These are phyloP conservation scores for Hypoxylon perforatum DNA, from an alignment of 495 filamentous ascomycete species.

Conservation along the genomic window DNA sequence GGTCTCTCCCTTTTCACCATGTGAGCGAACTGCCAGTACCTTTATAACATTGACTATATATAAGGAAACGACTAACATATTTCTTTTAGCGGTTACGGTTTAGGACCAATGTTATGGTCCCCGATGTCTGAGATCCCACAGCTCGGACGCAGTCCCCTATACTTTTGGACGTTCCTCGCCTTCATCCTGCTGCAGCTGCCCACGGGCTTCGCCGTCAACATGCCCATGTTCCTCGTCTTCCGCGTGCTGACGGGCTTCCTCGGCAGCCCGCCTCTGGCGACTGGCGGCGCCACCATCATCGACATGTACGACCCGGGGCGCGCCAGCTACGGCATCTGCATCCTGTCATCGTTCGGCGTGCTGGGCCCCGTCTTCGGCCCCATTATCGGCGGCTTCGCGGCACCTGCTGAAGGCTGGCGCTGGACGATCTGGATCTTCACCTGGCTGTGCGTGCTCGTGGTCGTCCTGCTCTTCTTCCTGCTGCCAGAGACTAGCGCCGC, in stretches of 20 bases:
- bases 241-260: conserved; percentile 39
- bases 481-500: conserved; percentile 49
- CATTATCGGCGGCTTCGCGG: conserved; percentile 54
- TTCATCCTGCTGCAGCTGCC: conserved; percentile 44
- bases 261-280: conserved; percentile 38
- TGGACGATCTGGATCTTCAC: conserved; percentile 47
- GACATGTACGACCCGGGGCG: conserved; percentile 31
- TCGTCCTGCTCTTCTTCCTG: conserved; percentile 43
- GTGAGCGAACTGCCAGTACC: conserved; percentile 41
- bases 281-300: conserved; percentile 39
- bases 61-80: not conserved
- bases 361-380: conserved; percentile 60
- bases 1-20: conserved; percentile 62
- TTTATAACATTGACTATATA: not conserved
- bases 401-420: conserved; percentile 44
- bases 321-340: conserved; percentile 32
- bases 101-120: conserved; percentile 48
- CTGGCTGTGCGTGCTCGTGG: conserved; percentile 33
- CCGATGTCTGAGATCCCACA: conserved; percentile 47
- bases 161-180: conserved; percentile 45
- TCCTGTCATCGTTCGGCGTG: conserved; percentile 40
- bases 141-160: conserved; percentile 39
- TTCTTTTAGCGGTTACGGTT: conserved; percentile 37
- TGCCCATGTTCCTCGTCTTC: conserved; percentile 44
- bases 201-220: conserved; percentile 37